Percentiles rank a stretch among this genome's conserved stretches.
phyloP scores from a whole-genome alignment of 2,329 filamentous ascomycete species.

The Coniella lustricola region DNA sequence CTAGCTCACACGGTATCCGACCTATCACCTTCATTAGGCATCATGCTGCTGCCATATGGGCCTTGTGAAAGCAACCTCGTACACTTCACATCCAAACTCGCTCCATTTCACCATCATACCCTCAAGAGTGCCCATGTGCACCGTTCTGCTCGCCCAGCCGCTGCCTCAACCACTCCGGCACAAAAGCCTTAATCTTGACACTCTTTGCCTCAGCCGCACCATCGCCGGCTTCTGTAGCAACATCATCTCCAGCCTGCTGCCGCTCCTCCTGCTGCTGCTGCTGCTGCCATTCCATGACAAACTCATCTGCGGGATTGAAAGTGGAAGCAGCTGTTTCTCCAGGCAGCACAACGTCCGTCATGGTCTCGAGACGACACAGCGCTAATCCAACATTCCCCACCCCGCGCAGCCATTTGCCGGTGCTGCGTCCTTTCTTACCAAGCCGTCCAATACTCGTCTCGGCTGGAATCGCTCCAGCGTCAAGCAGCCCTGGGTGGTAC shows the following conservation, averaged over 20 bases:
- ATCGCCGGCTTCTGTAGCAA: slow-evolving; percentile 36
- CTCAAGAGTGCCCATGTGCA: not conserved
- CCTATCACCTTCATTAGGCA: no score
- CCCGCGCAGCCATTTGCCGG: slow-evolving; percentile 73
- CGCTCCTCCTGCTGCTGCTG: no score
- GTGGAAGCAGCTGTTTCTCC: slow-evolving; percentile 59
- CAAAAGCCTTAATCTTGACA: slow-evolving; percentile 67
- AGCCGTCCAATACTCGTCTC: slow-evolving; percentile 44
- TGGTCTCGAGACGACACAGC: slow-evolving; percentile 79
- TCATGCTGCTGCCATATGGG: no score
- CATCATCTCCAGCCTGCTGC: no score
- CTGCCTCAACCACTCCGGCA: slow-evolving; percentile 65
- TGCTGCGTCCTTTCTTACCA: slow-evolving; percentile 57
- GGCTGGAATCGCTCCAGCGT: slow-evolving; percentile 31
- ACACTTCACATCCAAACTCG: no score
- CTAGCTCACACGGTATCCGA: no score
- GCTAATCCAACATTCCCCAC: slow-evolving; percentile 83
- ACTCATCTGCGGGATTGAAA: slow-evolving; percentile 55
- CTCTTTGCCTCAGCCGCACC: slow-evolving; percentile 38
- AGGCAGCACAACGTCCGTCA: slow-evolving; percentile 73
- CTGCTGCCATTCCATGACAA: slow-evolving; percentile 37
- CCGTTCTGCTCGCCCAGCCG: slow-evolving; percentile 28
- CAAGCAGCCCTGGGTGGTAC: slow-evolving; percentile 32
- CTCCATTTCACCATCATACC: not conserved
- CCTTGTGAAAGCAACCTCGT: no score